A percentile compares a stretch with the other conserved stretches of the same genome.
Evolutionary conservation across 805 yeast species (phyloP).

Genomic region (Blastobotrys mokoenaii): DNA sequence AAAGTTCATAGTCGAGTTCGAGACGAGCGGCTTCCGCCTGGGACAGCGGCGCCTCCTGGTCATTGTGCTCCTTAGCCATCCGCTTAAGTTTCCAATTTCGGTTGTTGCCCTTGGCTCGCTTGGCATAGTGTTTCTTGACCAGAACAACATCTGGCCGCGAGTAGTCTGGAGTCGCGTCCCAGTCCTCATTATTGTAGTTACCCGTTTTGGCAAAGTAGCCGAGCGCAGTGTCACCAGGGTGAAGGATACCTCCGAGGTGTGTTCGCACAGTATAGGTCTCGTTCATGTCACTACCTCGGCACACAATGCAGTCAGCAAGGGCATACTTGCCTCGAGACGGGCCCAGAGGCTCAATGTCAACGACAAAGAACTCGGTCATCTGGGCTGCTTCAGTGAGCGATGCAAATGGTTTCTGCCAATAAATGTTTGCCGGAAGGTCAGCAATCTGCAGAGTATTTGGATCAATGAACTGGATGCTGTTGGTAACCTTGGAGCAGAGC

Average conservation of each 20-base stretch:
- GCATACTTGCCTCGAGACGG: constrained; percentile 67
- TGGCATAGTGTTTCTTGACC: constrained; percentile 79
- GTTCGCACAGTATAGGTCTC: constrained; percentile 70
- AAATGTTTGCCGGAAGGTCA: constrained; percentile 61
- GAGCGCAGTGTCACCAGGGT: constrained; percentile 87
- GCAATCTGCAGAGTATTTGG: constrained; percentile 69
- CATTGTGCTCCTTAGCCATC: constrained; percentile 83
- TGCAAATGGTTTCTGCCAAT: constrained; percentile 73
- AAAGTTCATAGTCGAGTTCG: constrained; percentile 88
- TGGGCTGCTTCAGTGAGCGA: constrained; percentile 58
- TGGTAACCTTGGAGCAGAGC: constrained; percentile 72
- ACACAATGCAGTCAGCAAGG: constrained; percentile 76
- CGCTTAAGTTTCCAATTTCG: constrained; percentile 93
- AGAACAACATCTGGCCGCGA: constrained; percentile 77
- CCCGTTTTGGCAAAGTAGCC: constrained; percentile 79
- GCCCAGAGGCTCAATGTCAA: constrained; percentile 89
- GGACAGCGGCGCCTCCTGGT: constrained; percentile 32
- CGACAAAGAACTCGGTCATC: constrained; percentile 71
- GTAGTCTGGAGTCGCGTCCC: constrained; percentile 38
- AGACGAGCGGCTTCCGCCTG: constrained; percentile 86
- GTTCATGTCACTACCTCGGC: constrained; percentile 74
- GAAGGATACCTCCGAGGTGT: constrained; percentile 83
- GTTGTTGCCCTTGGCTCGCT: constrained; percentile 67
- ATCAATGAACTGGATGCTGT: constrained; percentile 74
- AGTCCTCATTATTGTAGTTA: constrained; percentile 72